Base-by-base conservation (phyloP, 2,329 filamentous ascomycete species). In the Talaromyces sp. region DNA sequence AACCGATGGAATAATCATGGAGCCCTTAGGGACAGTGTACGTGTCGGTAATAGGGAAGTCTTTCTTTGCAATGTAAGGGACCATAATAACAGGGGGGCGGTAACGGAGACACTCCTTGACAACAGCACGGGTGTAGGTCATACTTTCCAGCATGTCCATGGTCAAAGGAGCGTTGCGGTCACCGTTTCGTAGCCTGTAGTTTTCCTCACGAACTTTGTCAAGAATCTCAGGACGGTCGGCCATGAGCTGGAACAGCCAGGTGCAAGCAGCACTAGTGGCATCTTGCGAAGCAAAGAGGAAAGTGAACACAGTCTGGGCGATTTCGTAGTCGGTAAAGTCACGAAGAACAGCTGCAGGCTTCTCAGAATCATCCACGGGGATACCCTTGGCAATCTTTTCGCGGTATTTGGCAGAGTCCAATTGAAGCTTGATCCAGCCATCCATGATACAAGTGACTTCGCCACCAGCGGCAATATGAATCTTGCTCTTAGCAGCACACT, bases 231-330 rank as follows among this genome's bases (percentile, higher is more conserved):
- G 93, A 63, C 91, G 88, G 77, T 97, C 91, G 48, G 94, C 92
- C 79, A 91, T 87, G 68, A 91, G 84, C 78, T 99, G 94, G 82
- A 97, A 96, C 63, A 97, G 78, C 91, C 94, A 97, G 55, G 92
- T 97, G 68, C 84, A 86, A 61, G 94, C 93, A 69, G 90, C 95
- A 77, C 89, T 94, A 62, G 94, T 97, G 64, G 94, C 94, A 74
- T 99, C 94, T 77, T 97, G 94, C 3, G 92, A 97, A 61, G 94
- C 93, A 76, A 97, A 97, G 61, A 97, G 82, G 80, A 97, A 96
- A 52, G 93, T 96, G 78, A 97, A 96, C 69, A 97, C 74, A 22
- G 93, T 97, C 80, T 94, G 89, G 58, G 90, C 83, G 69, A 97
- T 96, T 76, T 97, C 92, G 68, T 87, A 89, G 72, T 97, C 89